phyloP scores from a whole-genome alignment of 345 rosid genomes.

The Hevea brasiliensis region DNA sequence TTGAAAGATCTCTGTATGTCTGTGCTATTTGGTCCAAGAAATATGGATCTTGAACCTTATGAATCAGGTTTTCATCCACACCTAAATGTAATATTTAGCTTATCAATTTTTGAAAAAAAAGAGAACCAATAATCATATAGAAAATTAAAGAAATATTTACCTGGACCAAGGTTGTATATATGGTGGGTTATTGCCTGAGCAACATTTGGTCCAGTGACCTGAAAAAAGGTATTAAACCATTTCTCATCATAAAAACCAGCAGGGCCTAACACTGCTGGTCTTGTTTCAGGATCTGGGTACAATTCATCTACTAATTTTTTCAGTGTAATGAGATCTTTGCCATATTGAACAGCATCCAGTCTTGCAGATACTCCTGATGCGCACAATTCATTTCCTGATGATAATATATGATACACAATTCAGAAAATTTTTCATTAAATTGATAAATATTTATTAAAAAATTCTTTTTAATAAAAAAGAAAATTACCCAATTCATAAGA shows the following conservation, averaged over 20 bases:
- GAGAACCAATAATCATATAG: not conserved
- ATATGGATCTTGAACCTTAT: slow-evolving; percentile 54
- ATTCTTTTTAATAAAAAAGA: not conserved
- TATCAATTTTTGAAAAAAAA: too few relatives aligned
- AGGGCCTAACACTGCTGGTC: slow-evolving; percentile 54
- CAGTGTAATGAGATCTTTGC: slow-evolving; percentile 32
- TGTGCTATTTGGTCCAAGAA: slow-evolving; percentile 45
- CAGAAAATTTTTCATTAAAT: not conserved
- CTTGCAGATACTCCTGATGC: slow-evolving; percentile 49
- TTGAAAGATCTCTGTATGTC: slow-evolving; percentile 37
- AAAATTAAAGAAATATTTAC: slow-evolving; percentile 7
- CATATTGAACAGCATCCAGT: slow-evolving; percentile 39
- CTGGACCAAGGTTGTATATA: slow-evolving; percentile 63
- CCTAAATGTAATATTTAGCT: slow-evolving; percentile 43
- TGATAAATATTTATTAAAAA: not conserved
- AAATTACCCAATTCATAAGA: slow-evolving; percentile 56
- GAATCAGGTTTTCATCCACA: slow-evolving; percentile 38
- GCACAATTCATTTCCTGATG: slow-evolving; percentile 57
- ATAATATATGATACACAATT: too few relatives aligned
- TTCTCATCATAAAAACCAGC: slow-evolving; percentile 55
- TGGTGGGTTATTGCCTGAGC: slow-evolving; percentile 60
- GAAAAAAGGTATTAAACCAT: slow-evolving; percentile 49
- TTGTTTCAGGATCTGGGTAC: slow-evolving; percentile 29
- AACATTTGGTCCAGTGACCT: slow-evolving; percentile 42
- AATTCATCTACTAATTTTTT: slow-evolving; percentile 36